These are phyloP conservation scores for Globisporangium canariense DNA, from an alignment of 352 stramenopile species.

Conservation along the genomic window DNA sequence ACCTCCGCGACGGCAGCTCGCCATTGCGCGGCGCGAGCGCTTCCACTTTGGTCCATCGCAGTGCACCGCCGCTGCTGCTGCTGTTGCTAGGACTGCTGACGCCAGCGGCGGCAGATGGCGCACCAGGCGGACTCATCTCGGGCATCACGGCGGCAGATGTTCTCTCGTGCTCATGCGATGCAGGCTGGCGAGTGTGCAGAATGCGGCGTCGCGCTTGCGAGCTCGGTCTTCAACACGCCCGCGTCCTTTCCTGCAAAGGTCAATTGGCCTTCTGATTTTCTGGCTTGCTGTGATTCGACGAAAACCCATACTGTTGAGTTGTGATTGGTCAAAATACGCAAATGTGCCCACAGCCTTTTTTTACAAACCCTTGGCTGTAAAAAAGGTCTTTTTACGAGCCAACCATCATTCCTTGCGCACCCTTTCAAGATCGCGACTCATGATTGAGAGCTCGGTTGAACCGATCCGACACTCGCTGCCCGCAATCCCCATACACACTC, in stretches of 20 bases:
- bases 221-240: background rate
- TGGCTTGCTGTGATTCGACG: background rate
- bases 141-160: background rate
- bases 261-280: background rate
- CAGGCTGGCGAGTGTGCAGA: background rate
- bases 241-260: background rate
- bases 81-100: background rate
- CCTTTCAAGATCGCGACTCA: conserved; percentile 42
- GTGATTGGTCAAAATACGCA: background rate
- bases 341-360: conserved; percentile 3
- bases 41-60: conserved; percentile 63
- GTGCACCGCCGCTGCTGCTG: conserved; percentile 14
- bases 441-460: conserved; percentile 2
- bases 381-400: conserved; percentile 4
- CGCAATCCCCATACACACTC: background rate
- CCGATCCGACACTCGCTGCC: background rate
- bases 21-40: conserved; percentile 57
- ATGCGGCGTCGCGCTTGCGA: background rate
- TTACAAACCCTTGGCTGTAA: background rate
- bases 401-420: conserved; percentile 18
- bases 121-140: background rate
- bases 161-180: background rate
- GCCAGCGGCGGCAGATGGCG: background rate
- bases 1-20: conserved; percentile 86
- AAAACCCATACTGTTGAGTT: background rate